A percentile compares a stretch with the other conserved stretches of the same genome.
Conservation (phyloP, 164 flowering plant species). For the Annona cherimola region DNA sequence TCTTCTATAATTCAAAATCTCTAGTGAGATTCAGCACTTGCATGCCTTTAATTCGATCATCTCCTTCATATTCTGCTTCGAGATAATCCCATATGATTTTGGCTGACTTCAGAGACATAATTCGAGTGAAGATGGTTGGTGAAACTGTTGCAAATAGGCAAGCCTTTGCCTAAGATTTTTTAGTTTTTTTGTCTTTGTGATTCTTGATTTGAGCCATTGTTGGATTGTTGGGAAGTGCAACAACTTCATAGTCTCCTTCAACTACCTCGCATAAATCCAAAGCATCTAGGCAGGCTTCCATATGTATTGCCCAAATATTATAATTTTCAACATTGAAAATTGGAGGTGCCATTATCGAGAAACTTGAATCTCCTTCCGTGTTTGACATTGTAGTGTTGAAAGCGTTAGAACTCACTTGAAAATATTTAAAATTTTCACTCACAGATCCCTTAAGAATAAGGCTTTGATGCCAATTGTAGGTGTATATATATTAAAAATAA, state of each 20-base stretch:
- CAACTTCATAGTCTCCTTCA: neutral
- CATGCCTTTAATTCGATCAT: too few species aligned
- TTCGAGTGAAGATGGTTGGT: neutral
- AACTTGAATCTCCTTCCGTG: neutral
- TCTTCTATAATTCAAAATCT: neutral
- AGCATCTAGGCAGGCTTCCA: conserved; percentile 1
- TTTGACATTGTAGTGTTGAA: neutral
- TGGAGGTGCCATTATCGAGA: neutral
- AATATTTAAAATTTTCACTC: neutral
- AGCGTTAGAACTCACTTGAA: neutral
- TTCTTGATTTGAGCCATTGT: neutral
- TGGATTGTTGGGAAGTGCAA: neutral
- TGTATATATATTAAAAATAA: too few species aligned
- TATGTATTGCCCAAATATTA: neutral
- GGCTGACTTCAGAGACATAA: neutral
- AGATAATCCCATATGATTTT: neutral
- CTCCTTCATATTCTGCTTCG: too few species aligned
- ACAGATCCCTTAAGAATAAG: neutral
- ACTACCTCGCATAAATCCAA: neutral
- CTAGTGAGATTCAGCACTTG: neutral
- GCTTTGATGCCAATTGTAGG: neutral
- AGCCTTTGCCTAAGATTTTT: neutral
- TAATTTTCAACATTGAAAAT: neutral
- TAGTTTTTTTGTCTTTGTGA: neutral
- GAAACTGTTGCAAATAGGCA: neutral